Percentiles rank a stretch among this genome's conserved stretches.
Conservation (phyloP, 768 basidiomycete species). For the Boletus insuetus region DNA sequence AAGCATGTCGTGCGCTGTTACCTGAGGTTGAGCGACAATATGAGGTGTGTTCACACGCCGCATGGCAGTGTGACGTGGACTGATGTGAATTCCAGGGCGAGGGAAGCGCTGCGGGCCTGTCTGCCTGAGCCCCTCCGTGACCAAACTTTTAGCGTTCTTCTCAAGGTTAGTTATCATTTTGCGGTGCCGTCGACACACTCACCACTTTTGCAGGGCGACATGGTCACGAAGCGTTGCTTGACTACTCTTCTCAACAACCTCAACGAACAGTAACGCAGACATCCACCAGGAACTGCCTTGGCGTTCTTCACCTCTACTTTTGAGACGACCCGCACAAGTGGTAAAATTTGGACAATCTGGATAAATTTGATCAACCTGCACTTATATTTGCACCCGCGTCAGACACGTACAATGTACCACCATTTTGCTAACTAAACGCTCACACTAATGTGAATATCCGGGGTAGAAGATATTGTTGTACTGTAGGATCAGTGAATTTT, state of each 20-base stretch:
- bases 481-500: slow-evolving; percentile 28
- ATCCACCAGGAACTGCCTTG: background rate
- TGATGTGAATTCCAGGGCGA: slow-evolving; percentile 55
- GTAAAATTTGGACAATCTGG: slow-evolving; percentile 32
- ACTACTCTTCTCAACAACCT: slow-evolving; percentile 88
- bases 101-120: slow-evolving; percentile 93
- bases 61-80: slow-evolving; percentile 1
- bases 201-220: slow-evolving; percentile 67
- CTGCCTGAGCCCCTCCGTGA: slow-evolving; percentile 94
- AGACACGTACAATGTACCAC: slow-evolving; percentile 31
- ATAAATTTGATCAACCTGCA: slow-evolving; percentile 26
- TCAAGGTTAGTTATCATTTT: slow-evolving; percentile 60
- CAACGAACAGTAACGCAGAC: slow-evolving; percentile 52
- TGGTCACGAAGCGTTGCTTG: slow-evolving; percentile 95
- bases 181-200: slow-evolving; percentile 4
- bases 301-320: slow-evolving; percentile 9
- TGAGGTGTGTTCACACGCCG: slow-evolving; percentile 57
- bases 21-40: slow-evolving; percentile 90
- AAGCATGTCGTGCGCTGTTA: slow-evolving; percentile 99
- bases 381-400: slow-evolving; percentile 28
- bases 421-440: slow-evolving; percentile 28
- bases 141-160: slow-evolving; percentile 84
- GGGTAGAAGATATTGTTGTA: slow-evolving; percentile 33
- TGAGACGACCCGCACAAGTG: slow-evolving; percentile 18
- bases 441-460: slow-evolving; percentile 32